Conservation (phyloP, 495 filamentous ascomycete species). For the Xylaria nigripes region DNA sequence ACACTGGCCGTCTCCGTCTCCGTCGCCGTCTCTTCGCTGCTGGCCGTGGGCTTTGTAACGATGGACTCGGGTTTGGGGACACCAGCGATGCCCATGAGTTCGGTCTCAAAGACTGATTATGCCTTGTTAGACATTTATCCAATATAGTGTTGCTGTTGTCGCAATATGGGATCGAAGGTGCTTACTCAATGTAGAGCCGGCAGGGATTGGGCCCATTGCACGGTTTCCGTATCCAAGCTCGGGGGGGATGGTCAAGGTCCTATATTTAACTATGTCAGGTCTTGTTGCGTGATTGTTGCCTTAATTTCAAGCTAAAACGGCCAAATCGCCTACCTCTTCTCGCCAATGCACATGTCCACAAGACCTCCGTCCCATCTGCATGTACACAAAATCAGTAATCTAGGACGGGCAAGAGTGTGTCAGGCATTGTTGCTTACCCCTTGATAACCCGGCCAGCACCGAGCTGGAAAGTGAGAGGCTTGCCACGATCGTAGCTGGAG, state of each 20-base stretch:
- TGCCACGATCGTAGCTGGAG: constrained; percentile 62
- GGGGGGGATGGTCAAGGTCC: constrained; percentile 85
- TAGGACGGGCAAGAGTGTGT: neutral
- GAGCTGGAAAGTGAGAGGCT: constrained; percentile 69
- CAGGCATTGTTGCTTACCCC: constrained; percentile 46
- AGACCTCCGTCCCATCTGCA: constrained; percentile 80
- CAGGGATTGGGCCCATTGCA: constrained; percentile 69
- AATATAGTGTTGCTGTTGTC: neutral
- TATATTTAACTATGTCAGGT: constrained; percentile 4
- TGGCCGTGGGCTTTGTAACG: constrained; percentile 34
- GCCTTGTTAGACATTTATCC: constrained; percentile 6
- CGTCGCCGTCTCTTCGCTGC: constrained; percentile 20
- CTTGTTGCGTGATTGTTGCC: neutral
- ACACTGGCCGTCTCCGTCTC: constrained; percentile 37
- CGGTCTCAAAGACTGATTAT: constrained; percentile 75
- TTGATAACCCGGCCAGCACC: constrained; percentile 80
- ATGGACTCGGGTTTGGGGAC: constrained; percentile 51
- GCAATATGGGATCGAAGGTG: neutral
- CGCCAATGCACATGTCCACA: constrained; percentile 92
- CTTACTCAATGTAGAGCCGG: constrained; percentile 61
- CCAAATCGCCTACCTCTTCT: constrained; percentile 51
- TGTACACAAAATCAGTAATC: constrained; percentile 7
- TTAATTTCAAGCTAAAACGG: neutral
- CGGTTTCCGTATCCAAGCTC: constrained; percentile 74
- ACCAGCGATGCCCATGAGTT: constrained; percentile 79